Evolutionary conservation across 495 filamentous ascomycete genomes (phyloP).

Genomic region (Trichoderma asperelloides): DNA sequence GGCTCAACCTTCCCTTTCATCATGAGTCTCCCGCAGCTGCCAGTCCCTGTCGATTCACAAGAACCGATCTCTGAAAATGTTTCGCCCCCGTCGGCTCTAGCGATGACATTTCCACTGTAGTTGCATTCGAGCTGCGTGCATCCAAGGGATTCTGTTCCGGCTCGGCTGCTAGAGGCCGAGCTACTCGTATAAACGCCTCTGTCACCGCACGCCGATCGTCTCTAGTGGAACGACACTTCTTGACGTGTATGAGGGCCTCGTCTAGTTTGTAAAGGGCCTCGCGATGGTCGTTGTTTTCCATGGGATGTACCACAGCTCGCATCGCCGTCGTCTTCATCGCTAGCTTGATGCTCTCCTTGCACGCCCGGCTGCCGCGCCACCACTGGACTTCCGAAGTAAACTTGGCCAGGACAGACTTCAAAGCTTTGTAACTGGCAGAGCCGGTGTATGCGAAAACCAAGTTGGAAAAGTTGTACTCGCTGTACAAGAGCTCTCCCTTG

Average conservation of each 20-base stretch:
- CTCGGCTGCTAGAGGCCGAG: neutral
- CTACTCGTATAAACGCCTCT: neutral
- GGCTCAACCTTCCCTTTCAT: neutral
- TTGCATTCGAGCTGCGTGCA: neutral
- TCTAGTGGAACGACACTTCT: constrained; percentile 1
- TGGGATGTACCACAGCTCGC: neutral
- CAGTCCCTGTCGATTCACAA: neutral
- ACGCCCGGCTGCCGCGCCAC: constrained; percentile 1
- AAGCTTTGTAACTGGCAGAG: neutral
- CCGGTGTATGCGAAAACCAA: constrained; percentile 1
- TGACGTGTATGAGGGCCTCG: constrained; percentile 1
- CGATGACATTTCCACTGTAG: neutral
- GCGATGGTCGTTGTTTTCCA: neutral
- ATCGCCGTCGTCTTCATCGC: constrained; percentile 9
- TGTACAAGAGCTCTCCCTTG: constrained; percentile 5
- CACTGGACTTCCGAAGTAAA: neutral
- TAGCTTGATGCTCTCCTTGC: constrained; percentile 8
- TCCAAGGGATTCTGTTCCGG: neutral
- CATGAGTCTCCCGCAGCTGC: neutral
- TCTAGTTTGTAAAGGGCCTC: neutral
- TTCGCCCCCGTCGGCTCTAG: neutral
- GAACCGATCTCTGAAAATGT: neutral
- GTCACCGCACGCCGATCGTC: neutral
- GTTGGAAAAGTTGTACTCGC: constrained; percentile 9
- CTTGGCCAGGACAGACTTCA: neutral